A percentile compares a stretch with the other conserved stretches of the same genome.
phyloP scores from a whole-genome alignment of 2,329 filamentous ascomycete genomes.

The Exophiala oligosperma region DNA sequence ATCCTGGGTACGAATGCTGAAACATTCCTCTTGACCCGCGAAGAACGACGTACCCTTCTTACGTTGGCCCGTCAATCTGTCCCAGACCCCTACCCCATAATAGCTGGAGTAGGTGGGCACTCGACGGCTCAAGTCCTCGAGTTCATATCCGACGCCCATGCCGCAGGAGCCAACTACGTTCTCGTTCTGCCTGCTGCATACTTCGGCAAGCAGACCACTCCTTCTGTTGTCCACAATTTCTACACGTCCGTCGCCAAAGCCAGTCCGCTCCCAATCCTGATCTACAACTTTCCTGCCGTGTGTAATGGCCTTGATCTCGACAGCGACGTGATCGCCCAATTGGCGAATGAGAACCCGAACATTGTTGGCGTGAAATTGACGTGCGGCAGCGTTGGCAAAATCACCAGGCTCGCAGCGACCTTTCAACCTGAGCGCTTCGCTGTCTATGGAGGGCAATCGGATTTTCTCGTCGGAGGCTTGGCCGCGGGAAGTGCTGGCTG shows the following conservation, averaged over 20 bases:
- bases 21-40: constrained; percentile 58
- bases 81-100: constrained; percentile 57
- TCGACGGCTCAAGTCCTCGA: constrained; percentile 65
- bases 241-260: constrained; percentile 57
- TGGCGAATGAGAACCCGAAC: constrained; percentile 54
- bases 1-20: constrained; percentile 59
- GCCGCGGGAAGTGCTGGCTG: constrained; percentile 55
- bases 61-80: constrained; percentile 55
- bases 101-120: constrained; percentile 65
- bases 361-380: constrained; percentile 67
- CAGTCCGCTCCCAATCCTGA: constrained; percentile 57
- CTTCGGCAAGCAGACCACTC: constrained; percentile 63
- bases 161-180: constrained; percentile 62
- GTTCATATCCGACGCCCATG: constrained; percentile 58
- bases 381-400: constrained; percentile 63
- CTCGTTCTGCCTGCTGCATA: constrained; percentile 65
- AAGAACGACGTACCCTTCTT: constrained; percentile 60
- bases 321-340: constrained; percentile 58
- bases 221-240: constrained; percentile 59
- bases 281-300: constrained; percentile 70
- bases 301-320: constrained; percentile 69
- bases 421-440: constrained; percentile 61
- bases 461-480: constrained; percentile 64
- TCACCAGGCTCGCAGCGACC: constrained; percentile 55
- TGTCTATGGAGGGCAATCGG: constrained; percentile 70